Conservation (phyloP, 2,329 filamentous ascomycete species). For the Chrysoporthe puriensis region DNA sequence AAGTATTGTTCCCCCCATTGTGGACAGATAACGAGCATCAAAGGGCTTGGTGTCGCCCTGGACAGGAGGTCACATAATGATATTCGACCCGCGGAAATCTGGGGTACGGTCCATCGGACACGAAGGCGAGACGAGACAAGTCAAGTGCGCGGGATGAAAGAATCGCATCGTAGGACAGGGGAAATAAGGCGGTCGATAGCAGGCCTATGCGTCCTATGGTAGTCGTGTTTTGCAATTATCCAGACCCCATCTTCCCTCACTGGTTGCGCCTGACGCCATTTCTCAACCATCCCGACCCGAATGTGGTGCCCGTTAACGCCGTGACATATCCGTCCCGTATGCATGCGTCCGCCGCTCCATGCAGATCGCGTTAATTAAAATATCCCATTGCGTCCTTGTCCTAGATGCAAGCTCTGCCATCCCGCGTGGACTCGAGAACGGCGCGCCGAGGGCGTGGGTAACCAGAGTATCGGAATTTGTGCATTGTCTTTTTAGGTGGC, state of each 20-base stretch:
- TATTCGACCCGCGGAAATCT: no score
- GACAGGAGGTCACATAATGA: neutral
- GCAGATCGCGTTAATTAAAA: neutral
- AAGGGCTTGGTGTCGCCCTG: no score
- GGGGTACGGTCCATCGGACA: neutral
- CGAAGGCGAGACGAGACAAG: neutral
- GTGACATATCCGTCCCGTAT: constrained; percentile 1
- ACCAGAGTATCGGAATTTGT: neutral
- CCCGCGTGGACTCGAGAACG: neutral
- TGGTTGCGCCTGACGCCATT: constrained; percentile 9
- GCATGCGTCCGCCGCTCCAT: constrained; percentile 3
- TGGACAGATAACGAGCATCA: no score
- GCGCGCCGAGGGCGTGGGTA: neutral
- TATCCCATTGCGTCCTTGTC: neutral
- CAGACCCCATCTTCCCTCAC: neutral
- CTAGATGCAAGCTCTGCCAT: neutral
- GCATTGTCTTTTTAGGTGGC: neutral
- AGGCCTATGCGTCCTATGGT: neutral
- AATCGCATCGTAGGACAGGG: neutral
- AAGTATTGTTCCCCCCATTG: no score
- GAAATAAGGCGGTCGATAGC: neutral
- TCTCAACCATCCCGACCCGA: constrained; percentile 1
- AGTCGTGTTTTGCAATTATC: neutral
- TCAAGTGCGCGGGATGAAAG: neutral
- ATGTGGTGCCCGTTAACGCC: constrained; percentile 5